phyloP scores from a whole-genome alignment of 2,329 filamentous ascomycete genomes.

The Trichoderma sp. region DNA sequence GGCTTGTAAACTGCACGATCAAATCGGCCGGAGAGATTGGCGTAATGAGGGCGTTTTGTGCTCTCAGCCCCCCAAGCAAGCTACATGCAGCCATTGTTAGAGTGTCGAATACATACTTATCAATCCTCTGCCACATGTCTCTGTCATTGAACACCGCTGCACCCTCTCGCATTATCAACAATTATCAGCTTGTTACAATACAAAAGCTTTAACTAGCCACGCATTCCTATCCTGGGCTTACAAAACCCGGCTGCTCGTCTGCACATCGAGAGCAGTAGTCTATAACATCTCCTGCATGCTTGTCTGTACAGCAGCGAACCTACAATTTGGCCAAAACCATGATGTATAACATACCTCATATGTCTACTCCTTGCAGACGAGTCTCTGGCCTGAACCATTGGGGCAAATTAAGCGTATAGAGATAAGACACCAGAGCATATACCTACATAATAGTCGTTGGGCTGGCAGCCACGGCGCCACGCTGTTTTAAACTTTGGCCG shows the following conservation, averaged over 20 bases:
- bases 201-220: neutral
- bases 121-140: neutral
- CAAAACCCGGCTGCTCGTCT: neutral
- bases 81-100: neutral
- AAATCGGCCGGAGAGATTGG: neutral
- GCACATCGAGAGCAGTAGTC: neutral
- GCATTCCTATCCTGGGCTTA: constrained; percentile 12
- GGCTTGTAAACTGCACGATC: neutral
- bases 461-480: neutral
- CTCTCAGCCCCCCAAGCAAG: neutral
- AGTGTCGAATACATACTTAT: neutral
- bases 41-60: neutral
- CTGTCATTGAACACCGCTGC: neutral
- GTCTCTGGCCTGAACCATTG: neutral
- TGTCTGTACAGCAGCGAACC: neutral
- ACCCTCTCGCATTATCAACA: neutral
- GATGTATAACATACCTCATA: neutral
- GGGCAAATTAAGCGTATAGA: neutral
- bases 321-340: neutral
- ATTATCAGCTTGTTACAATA: neutral
- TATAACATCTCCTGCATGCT: neutral
- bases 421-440: no score
- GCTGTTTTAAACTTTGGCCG: neutral
- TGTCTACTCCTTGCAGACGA: neutral
- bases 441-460: neutral